These are phyloP conservation scores for Myrica gale DNA, from an alignment of 306 rosid genomes.

Conservation along the genomic window DNA sequence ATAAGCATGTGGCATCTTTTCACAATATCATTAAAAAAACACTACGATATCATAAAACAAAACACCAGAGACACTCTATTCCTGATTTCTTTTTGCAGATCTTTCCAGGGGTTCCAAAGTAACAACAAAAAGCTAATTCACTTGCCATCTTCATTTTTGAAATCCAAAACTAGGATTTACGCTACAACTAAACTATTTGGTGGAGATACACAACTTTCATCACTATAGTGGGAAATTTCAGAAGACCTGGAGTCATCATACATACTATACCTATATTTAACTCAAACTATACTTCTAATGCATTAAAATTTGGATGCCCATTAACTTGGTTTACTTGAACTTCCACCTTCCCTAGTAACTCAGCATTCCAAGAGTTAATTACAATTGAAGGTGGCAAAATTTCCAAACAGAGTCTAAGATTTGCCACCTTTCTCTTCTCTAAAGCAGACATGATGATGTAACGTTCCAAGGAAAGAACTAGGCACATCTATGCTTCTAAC, in stretches of 20 bases:
- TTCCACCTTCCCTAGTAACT: background rate
- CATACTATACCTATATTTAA: conserved; percentile 1
- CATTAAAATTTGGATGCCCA: conserved; percentile 1
- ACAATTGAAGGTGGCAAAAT: background rate
- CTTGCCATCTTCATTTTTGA: background rate
- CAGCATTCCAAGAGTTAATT: background rate
- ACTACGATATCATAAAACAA: background rate
- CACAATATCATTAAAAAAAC: background rate
- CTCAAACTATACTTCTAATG: background rate
- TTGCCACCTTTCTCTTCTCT: background rate
- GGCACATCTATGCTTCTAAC: no score
- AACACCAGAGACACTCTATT: background rate
- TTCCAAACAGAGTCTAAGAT: background rate
- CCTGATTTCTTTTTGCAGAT: background rate
- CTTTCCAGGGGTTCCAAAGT: background rate
- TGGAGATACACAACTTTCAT: background rate
- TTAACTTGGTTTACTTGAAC: background rate
- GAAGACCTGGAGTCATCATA: background rate
- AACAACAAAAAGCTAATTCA: background rate
- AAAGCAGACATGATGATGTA: background rate
- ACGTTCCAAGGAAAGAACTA: no score
- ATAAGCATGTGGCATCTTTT: background rate
- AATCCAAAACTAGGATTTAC: background rate
- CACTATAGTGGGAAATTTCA: background rate
- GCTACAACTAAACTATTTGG: background rate